Evolutionary conservation across 2,329 filamentous ascomycete genomes (phyloP).

Genomic region (Pyrenophora tritici-repentis): DNA sequence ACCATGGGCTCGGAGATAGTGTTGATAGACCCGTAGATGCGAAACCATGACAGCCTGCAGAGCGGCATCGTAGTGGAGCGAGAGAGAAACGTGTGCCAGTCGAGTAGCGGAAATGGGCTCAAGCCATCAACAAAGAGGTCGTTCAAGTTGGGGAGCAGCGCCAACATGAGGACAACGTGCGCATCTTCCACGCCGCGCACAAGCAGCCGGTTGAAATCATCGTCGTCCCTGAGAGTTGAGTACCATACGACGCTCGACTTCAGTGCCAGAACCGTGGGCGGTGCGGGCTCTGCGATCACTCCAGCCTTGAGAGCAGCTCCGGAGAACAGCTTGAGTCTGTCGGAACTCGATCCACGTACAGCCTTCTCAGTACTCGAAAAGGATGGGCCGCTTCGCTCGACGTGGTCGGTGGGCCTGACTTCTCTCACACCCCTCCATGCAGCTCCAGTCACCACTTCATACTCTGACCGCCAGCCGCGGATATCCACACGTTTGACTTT

Average conservation of each 20-base stretch:
- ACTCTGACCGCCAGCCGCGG: constrained; percentile 16
- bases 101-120: constrained; percentile 3
- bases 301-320: neutral
- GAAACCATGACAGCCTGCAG: neutral
- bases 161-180: neutral
- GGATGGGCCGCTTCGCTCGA: neutral
- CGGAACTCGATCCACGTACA: neutral
- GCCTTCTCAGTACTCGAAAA: neutral
- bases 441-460: constrained; percentile 4
- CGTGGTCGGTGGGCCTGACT: neutral
- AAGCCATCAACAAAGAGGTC: neutral
- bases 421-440: neutral
- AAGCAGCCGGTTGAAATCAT: constrained; percentile 2
- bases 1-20: neutral
- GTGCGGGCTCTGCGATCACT: neutral
- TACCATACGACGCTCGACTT: constrained; percentile 4
- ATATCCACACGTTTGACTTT: constrained; percentile 11
- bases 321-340: neutral
- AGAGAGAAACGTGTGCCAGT: constrained; percentile 6
- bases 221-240: constrained; percentile 1
- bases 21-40: neutral
- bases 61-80: neutral
- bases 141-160: neutral
- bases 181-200: constrained; percentile 1
- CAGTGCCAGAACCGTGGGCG: neutral